Evolutionary conservation across 2,329 filamentous ascomycete genomes (phyloP).

Genomic region (Trichothecium sympodiale): DNA sequence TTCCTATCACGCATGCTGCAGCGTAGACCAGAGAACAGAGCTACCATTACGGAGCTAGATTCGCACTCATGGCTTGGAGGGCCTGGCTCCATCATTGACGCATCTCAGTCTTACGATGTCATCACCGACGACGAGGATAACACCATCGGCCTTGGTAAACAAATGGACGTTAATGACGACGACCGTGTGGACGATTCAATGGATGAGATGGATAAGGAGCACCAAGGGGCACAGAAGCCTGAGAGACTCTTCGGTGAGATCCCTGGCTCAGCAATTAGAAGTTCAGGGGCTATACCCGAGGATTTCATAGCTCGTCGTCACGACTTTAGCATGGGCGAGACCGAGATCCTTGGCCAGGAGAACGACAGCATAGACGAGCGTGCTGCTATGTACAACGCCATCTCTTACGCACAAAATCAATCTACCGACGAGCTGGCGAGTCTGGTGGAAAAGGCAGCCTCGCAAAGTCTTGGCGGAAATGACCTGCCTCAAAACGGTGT

Average conservation of each 20-base stretch:
- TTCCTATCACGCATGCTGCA: constrained; percentile 73
- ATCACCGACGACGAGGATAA: constrained; percentile 45
- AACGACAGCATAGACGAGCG: constrained; percentile 13
- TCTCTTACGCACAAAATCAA: constrained; percentile 30
- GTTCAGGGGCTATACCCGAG: constrained; percentile 37
- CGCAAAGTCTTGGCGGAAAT: constrained; percentile 44
- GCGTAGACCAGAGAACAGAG: constrained; percentile 65
- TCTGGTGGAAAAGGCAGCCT: constrained; percentile 38
- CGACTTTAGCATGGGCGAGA: constrained; percentile 25
- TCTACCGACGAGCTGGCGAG: constrained; percentile 40
- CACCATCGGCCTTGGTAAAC: constrained; percentile 9
- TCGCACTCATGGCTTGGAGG: constrained; percentile 61
- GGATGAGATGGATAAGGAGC: constrained; percentile 68
- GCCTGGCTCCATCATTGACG: constrained; percentile 14
- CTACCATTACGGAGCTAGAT: constrained; percentile 60
- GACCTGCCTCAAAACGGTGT: constrained; percentile 7
- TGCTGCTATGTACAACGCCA: constrained; percentile 9
- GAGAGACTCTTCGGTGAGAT: constrained; percentile 44
- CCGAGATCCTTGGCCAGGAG: constrained; percentile 27
- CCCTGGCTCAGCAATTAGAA: constrained; percentile 39
- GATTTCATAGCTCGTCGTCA: constrained; percentile 37
- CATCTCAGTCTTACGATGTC: constrained; percentile 46
- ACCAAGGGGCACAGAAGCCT: constrained; percentile 31
- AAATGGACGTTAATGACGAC: constrained; percentile 19
- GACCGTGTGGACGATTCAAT: constrained; percentile 30